A percentile compares a stretch with the other conserved stretches of the same genome.
Evolutionary conservation across 306 rosid species (phyloP).

Genomic region (Trifolium subterraneum): DNA sequence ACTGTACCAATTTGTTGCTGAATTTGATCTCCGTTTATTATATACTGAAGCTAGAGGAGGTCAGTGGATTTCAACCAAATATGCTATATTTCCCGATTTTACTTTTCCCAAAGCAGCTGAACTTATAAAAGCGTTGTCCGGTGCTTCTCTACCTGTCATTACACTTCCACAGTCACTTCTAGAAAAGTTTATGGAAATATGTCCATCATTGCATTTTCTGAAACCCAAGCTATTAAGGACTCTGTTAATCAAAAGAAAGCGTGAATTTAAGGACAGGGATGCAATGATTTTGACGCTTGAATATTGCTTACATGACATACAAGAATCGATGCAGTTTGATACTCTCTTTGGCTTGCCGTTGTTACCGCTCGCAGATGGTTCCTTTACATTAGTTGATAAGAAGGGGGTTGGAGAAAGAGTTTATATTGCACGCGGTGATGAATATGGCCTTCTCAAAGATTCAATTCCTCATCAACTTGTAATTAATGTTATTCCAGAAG

Average conservation of each 20-base stretch:
- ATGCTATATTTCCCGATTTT: slow-evolving; percentile 94
- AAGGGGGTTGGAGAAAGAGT: slow-evolving; percentile 88
- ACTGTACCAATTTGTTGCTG: slow-evolving; percentile 74
- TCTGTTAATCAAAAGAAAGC: slow-evolving; percentile 80
- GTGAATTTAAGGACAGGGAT: slow-evolving; percentile 80
- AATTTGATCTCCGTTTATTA: slow-evolving; percentile 70
- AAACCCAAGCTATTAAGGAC: slow-evolving; percentile 83
- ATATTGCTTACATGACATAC: slow-evolving; percentile 89
- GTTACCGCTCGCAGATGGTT: slow-evolving; percentile 87
- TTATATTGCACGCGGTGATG: slow-evolving; percentile 83
- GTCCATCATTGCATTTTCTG: slow-evolving; percentile 86
- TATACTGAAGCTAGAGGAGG: slow-evolving; percentile 95
- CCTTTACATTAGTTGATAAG: slow-evolving; percentile 75
- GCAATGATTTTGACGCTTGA: slow-evolving; percentile 85
- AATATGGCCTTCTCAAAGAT: slow-evolving; percentile 87
- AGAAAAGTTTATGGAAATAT: slow-evolving; percentile 81
- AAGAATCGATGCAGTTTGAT: slow-evolving; percentile 67
- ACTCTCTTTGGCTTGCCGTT: slow-evolving; percentile 75
- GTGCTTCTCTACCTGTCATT: slow-evolving; percentile 80
- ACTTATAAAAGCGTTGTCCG: slow-evolving; percentile 73
- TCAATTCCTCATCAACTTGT: slow-evolving; percentile 82
- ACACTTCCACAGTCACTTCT: slow-evolving; percentile 68
- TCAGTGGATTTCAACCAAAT: slow-evolving; percentile 90
- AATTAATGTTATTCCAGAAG: slow-evolving; percentile 67
- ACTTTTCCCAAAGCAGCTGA: slow-evolving; percentile 69